Percentiles rank a stretch among this genome's conserved stretches.
Conservation (phyloP, 768 basidiomycete species). For the Hygrophorus russula region DNA sequence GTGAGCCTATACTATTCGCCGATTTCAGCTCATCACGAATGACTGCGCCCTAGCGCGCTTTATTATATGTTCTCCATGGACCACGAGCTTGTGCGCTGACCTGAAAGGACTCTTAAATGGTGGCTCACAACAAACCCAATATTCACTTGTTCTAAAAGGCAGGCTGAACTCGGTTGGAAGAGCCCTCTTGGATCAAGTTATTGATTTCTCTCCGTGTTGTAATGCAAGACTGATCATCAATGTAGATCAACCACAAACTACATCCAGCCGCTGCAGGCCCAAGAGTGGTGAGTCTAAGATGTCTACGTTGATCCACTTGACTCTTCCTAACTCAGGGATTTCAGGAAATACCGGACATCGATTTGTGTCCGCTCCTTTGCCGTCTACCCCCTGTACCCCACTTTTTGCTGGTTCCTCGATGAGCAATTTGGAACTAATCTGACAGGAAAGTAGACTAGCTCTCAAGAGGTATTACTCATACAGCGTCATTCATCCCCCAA, state of each 20-base stretch:
- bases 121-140: constrained; percentile 10
- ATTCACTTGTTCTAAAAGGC: constrained; percentile 18
- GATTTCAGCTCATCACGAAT: not conserved
- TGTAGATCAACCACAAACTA: not conserved
- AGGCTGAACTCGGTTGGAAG: constrained; percentile 17
- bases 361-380: constrained; percentile 7
- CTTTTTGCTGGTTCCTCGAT: constrained; percentile 8
- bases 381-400: constrained; percentile 3
- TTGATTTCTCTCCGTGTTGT: not conserved
- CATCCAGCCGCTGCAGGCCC: not conserved
- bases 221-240: not conserved
- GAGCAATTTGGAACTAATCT: not conserved
- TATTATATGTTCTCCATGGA: constrained; percentile 38
- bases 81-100: constrained; percentile 28
- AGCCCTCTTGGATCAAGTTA: constrained; percentile 19
- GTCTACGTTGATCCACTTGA: not conserved
- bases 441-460: too few species aligned
- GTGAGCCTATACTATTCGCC: constrained; percentile 14
- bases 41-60: constrained; percentile 13
- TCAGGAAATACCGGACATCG: constrained; percentile 4
- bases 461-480: too few species aligned
- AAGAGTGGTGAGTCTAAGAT: not conserved
- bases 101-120: constrained; percentile 21
- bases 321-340: not conserved
- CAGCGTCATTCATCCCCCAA: not conserved